Base-by-base conservation (phyloP, 73 alveolate species). In the Stentor roeselii region DNA sequence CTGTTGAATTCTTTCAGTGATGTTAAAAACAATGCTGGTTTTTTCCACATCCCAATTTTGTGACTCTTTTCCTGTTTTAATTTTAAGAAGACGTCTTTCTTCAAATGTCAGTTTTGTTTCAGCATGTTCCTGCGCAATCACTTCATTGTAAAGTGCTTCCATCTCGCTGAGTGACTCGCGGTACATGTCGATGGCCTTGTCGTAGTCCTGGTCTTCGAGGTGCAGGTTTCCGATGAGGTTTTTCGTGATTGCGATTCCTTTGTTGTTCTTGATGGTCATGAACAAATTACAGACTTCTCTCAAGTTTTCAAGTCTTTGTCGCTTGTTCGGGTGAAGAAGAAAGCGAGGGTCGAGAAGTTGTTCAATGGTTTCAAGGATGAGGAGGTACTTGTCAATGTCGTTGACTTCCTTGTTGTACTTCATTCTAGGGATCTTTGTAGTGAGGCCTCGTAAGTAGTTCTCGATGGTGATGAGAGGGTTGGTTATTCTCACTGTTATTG, bases 401-500 rank as follows among this genome's bases (percentile, higher is more conserved):
- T 67, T 67, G 41, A 32, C 42, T 67, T 67, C 80, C 34, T 32
- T 67, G 37, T 67, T 67, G 14, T 1, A 30, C 2, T 32, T n/a
- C 11, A 67, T 30, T 1, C 34, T 2, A 67, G n/a, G 80, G 21
- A 67, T 67, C 0, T 11, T 21, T 67, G n/a, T n/a, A 27, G 34
- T 67, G 21, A 11, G 11, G 3, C 80, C 80, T 27, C n/a, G 80
- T 2, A 67, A 67, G 41, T 67, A 67, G 21, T n/a, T n/a, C 34
- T 67, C 80, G 34, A 67, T 21, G 21, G n/a, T 2, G 41, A 36
- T 27, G 21, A 67, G 34, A 67, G 80, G 80, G 37, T 67, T 21
- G 14, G 80, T 67, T 0, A 67, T 40, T 67, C 80, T 67, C 15
- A 27, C 27, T 21, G 80, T 67, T 21, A 67, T 67, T 67, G 80